Evolutionary conservation across 768 basidiomycete species (phyloP).

Genomic region (Jaapia argillacea): DNA sequence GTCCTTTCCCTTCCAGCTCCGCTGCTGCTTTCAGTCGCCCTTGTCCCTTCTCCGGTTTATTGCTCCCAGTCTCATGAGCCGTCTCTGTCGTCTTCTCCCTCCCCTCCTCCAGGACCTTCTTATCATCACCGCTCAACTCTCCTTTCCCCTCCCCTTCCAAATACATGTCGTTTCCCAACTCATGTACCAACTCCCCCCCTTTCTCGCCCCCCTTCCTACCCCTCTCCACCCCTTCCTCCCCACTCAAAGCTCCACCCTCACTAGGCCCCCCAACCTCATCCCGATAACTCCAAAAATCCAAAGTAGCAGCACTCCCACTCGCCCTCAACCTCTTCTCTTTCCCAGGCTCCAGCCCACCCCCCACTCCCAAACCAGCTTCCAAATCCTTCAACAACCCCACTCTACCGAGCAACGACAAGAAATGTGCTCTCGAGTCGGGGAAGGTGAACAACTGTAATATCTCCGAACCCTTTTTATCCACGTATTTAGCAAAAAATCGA

Average conservation of each 20-base stretch:
- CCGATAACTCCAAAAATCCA: constrained; percentile 65
- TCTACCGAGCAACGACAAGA: constrained; percentile 42
- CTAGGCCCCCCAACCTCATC: background rate
- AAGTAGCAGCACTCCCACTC: constrained; percentile 7
- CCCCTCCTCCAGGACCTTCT: no score
- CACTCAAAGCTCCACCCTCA: background rate
- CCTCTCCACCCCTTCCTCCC: background rate
- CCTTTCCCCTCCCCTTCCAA: no score
- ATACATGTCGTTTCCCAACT: no score
- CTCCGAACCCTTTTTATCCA: constrained; percentile 31
- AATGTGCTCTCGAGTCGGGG: constrained; percentile 65
- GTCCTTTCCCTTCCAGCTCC: no score
- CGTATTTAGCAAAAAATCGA: background rate
- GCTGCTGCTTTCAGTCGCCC: no score
- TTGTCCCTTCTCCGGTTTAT: no score
- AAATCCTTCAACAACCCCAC: constrained; percentile 31
- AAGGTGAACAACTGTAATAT: constrained; percentile 56
- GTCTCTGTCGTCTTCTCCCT: no score
- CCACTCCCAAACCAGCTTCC: constrained; percentile 9
- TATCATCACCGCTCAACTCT: no score
- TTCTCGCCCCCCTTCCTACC: background rate
- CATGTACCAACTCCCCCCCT: no score
- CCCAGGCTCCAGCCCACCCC: constrained; percentile 8
- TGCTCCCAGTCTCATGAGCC: no score
- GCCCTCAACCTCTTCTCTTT: no score